phyloP scores from a whole-genome alignment of 2,329 filamentous ascomycete genomes.

The Phyllosticta citriasiana region DNA sequence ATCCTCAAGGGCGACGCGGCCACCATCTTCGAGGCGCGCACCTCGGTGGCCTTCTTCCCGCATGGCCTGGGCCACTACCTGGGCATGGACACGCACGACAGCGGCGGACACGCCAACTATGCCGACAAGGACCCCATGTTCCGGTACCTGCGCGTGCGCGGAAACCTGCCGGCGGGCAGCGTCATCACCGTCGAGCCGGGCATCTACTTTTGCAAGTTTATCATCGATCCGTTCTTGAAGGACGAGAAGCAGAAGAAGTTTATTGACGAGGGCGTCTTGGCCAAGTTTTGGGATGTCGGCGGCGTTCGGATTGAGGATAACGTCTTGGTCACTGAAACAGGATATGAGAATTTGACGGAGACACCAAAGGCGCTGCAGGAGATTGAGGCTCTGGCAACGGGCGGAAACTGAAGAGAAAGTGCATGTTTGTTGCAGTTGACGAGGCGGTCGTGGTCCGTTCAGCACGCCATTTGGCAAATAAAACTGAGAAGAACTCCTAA shows the following conservation, averaged over 20 bases:
- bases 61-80: constrained; percentile 43
- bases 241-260: constrained; percentile 50
- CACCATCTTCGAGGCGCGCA: constrained; percentile 34
- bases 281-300: constrained; percentile 66
- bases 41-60: constrained; percentile 41
- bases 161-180: constrained; percentile 62
- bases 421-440: neutral
- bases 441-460: neutral
- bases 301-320: constrained; percentile 92
- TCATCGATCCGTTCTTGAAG: constrained; percentile 60
- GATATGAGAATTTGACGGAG: constrained; percentile 73
- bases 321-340: constrained; percentile 66
- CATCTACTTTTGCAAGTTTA: constrained; percentile 66
- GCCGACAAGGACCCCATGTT: constrained; percentile 74
- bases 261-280: constrained; percentile 56
- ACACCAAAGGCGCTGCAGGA: constrained; percentile 65
- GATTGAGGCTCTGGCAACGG: constrained; percentile 2
- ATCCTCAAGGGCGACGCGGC: constrained; percentile 55
- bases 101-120: constrained; percentile 40
- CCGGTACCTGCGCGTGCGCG: constrained; percentile 71
- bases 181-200: constrained; percentile 95
- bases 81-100: constrained; percentile 44
- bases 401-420: constrained; percentile 1
- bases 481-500: neutral
- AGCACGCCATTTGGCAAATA: neutral